phyloP scores from a whole-genome alignment of 2,329 filamentous ascomycete species.

The Xylariaceae sp. region DNA sequence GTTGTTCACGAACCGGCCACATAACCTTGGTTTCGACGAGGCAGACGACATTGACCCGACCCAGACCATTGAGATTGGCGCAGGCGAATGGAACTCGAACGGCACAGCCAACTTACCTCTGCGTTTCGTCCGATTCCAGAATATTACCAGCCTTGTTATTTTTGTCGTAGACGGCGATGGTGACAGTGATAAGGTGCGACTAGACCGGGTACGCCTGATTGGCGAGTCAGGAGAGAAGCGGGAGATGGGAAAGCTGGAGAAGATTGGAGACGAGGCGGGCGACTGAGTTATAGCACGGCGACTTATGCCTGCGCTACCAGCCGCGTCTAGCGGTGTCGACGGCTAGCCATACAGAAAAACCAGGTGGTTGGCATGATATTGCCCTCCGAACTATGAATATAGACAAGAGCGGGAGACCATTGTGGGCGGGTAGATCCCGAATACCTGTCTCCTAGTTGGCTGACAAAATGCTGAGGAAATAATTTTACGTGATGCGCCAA shows the following conservation, averaged over 20 bases:
- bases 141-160: constrained; percentile 82
- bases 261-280: constrained; percentile 79
- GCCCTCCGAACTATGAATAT: constrained; percentile 8
- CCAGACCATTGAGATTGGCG: constrained; percentile 77
- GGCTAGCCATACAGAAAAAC: neutral
- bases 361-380: constrained; percentile 9
- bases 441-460: neutral
- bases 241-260: constrained; percentile 93
- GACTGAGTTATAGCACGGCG: constrained; percentile 51
- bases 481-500: neutral
- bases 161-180: constrained; percentile 89
- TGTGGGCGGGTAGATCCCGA: neutral
- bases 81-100: constrained; percentile 81
- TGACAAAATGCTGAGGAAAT: constrained; percentile 6
- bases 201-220: constrained; percentile 81
- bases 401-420: constrained; percentile 6
- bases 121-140: constrained; percentile 97
- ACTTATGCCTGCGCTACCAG: constrained; percentile 13
- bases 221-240: constrained; percentile 92
- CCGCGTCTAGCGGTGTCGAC: constrained; percentile 26
- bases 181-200: constrained; percentile 81
- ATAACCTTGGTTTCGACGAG: constrained; percentile 94
- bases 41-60: constrained; percentile 85
- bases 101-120: constrained; percentile 76
- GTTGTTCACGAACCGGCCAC: constrained; percentile 85